These are phyloP conservation scores for Leccinum incarnatum DNA, from an alignment of 768 basidiomycete species.

Conservation along the genomic window DNA sequence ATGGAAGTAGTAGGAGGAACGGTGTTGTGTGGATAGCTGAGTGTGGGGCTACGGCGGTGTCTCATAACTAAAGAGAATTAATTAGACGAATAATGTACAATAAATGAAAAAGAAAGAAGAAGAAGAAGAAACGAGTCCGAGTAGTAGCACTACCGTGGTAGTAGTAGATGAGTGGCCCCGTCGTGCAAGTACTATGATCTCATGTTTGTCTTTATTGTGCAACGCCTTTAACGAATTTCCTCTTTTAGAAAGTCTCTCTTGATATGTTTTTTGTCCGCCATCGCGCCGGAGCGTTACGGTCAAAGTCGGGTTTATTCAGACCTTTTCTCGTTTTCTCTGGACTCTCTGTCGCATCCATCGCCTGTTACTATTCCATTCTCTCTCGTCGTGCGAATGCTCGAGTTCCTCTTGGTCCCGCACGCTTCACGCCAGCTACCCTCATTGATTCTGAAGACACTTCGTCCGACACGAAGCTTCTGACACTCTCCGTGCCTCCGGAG, in stretches of 20 bases:
- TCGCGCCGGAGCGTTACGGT: not conserved
- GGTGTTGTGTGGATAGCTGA: conserved; percentile 16
- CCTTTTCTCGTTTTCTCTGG: conserved; percentile 34
- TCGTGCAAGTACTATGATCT: not conserved
- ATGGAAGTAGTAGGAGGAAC: not conserved
- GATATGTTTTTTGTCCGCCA: conserved; percentile 14
- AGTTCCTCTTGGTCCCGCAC: conserved; percentile 41
- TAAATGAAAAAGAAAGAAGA: not conserved
- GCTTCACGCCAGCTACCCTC: conserved; percentile 60
- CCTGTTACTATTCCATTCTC: conserved; percentile 53
- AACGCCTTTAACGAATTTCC: conserved; percentile 15
- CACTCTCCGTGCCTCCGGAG: conserved; percentile 52
- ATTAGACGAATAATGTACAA: not conserved
- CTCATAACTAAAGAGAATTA: conserved; percentile 18
- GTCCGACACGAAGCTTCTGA: conserved; percentile 61
- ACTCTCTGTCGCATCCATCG: conserved; percentile 40
- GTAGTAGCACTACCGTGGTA: too few relatives aligned
- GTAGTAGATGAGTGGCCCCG: too few relatives aligned
- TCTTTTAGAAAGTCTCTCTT: conserved; percentile 14
- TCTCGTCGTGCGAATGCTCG: conserved; percentile 46
- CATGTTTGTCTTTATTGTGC: conserved; percentile 26
- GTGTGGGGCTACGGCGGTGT: conserved; percentile 25
- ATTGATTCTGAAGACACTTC: conserved; percentile 51
- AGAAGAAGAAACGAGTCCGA: not conserved
- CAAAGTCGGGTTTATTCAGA: not conserved